Conservation (phyloP, 768 basidiomycete species). For the Naematelia encephala region DNA sequence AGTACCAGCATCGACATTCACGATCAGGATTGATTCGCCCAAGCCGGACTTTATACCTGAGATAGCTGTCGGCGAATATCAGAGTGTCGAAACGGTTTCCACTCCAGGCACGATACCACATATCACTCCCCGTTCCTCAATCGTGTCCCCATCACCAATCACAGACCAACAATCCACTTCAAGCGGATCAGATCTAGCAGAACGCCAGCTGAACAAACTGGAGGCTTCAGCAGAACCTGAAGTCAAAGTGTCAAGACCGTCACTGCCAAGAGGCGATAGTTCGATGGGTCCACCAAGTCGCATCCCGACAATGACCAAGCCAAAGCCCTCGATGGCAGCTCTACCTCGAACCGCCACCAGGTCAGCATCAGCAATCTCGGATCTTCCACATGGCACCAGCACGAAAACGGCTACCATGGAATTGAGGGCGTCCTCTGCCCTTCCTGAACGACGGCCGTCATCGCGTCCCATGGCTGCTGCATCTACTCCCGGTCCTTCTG, state of each 20-base stretch:
- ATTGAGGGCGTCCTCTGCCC: background rate
- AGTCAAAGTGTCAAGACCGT: no score
- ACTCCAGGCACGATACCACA: no score
- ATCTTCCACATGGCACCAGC: background rate
- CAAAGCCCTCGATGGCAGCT: background rate
- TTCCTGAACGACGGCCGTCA: constrained; percentile 28
- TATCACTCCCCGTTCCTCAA: no score
- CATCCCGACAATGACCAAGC: constrained; percentile 10
- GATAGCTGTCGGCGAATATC: no score
- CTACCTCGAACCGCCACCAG: constrained; percentile 3
- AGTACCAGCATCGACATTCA: background rate
- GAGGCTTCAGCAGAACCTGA: no score
- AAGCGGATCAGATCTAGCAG: no score
- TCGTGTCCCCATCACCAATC: no score
- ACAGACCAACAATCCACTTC: no score
- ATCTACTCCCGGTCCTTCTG: background rate
- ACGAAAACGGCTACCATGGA: background rate
- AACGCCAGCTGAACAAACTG: background rate
- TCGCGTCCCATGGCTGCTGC: constrained; percentile 13
- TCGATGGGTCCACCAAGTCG: constrained; percentile 21
- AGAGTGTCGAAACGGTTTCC: no score
- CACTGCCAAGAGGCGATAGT: background rate
- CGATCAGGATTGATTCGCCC: background rate
- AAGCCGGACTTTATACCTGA: background rate
- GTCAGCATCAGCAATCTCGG: background rate